phyloP scores from a whole-genome alignment of 306 rosid genomes.

The Bauhinia variegata region DNA sequence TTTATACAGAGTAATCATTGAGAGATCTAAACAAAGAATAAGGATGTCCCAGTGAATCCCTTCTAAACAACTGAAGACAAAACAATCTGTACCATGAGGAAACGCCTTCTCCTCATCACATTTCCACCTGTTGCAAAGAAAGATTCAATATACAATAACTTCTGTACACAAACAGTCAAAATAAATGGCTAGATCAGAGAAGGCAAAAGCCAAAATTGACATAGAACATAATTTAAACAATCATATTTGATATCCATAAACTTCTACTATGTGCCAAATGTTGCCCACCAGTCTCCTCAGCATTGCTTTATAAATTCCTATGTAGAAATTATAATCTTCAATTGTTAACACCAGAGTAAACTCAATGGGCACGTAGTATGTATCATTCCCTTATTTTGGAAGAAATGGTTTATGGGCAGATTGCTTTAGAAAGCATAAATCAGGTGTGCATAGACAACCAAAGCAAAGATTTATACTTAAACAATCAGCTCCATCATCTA shows the following conservation, averaged over 20 bases:
- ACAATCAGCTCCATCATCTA: constrained; percentile 20
- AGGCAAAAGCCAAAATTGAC: not conserved
- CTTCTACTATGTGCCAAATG: not conserved
- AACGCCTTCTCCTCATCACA: constrained; percentile 29
- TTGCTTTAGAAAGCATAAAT: constrained; percentile 25
- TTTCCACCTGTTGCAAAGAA: constrained; percentile 48
- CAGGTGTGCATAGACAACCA: not conserved
- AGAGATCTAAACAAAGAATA: constrained; percentile 32
- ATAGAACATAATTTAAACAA: not conserved
- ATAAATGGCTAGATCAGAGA: not conserved
- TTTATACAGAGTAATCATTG: constrained; percentile 28
- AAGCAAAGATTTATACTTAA: constrained; percentile 1
- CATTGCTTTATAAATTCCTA: constrained; percentile 4
- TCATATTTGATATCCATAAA: no score
- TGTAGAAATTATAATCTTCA: constrained; percentile 11
- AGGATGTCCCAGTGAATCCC: constrained; percentile 30
- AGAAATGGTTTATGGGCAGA: constrained; percentile 3
- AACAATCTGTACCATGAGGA: constrained; percentile 46
- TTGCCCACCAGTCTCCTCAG: not conserved
- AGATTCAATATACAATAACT: no score
- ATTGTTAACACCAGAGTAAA: not conserved
- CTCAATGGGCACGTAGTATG: constrained; percentile 1
- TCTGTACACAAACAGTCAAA: not conserved
- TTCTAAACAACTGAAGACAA: constrained; percentile 37
- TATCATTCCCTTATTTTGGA: not conserved